A percentile compares a stretch with the other conserved stretches of the same genome.
Conservation (phyloP, 805 yeast genomes). For the Cyberlindnera suaveolens region DNA sequence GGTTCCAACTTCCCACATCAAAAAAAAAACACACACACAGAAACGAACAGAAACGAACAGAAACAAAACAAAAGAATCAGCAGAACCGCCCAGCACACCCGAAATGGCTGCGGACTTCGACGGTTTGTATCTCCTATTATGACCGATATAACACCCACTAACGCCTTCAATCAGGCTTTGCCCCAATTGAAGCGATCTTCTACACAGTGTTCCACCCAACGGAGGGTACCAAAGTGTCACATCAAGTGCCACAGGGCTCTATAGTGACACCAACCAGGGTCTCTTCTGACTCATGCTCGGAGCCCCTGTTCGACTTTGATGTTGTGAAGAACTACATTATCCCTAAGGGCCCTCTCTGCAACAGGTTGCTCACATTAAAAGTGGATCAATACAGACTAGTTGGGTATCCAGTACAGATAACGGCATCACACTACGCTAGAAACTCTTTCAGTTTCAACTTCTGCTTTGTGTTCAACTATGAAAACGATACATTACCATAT, state of each 20-base stretch:
- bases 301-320: conserved; percentile 67
- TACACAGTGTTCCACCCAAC: conserved; percentile 93
- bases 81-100: no score
- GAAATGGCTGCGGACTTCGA: no score
- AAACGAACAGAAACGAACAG: no score
- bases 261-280: conserved; percentile 33
- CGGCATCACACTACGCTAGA: conserved; percentile 70
- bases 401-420: conserved; percentile 85
- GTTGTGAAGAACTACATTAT: conserved; percentile 84
- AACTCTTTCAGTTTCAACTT: conserved; percentile 91
- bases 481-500: conserved; percentile 76
- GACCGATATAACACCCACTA: no score
- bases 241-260: conserved; percentile 82
- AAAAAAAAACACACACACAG: no score
- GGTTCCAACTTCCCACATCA: no score
- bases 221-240: conserved; percentile 87
- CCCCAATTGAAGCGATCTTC: conserved; percentile 83
- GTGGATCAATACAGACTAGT: conserved; percentile 64
- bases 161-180: conserved; percentile 47
- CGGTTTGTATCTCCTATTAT: no score
- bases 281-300: conserved; percentile 26
- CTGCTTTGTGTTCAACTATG: conserved; percentile 83
- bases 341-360: conserved; percentile 89
- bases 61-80: no score
- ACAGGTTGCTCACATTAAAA: conserved; percentile 68